Evolutionary conservation across 1,284 basidiomycete species (phyloP).

Genomic region (Inonotus obliquus): DNA sequence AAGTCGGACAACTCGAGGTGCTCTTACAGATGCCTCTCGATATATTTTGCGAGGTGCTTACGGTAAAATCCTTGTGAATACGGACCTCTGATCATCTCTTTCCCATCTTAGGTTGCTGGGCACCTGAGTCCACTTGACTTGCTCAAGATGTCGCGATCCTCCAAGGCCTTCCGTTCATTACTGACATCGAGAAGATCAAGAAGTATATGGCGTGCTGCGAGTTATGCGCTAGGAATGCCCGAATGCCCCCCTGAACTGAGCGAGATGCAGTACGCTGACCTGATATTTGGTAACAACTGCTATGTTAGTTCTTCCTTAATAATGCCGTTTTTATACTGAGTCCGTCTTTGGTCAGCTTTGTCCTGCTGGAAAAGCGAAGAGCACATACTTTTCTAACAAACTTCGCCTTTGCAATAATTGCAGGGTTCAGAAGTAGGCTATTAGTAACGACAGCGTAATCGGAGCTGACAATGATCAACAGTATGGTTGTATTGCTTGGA

Average conservation of each 20-base stretch:
- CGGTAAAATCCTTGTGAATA: background rate
- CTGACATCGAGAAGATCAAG: constrained; percentile 24
- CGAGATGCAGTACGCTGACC: constrained; percentile 31
- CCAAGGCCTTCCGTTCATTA: constrained; percentile 28
- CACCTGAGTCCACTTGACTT: constrained; percentile 28
- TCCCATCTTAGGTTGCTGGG: constrained; percentile 26
- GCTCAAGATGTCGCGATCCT: constrained; percentile 28
- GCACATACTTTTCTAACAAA: background rate
- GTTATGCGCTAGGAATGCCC: constrained; percentile 27
- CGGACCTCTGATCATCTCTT: background rate
- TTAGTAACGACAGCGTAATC: background rate
- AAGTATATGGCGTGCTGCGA: constrained; percentile 28
- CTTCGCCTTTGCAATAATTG: constrained; percentile 3
- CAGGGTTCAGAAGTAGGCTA: background rate
- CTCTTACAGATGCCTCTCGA: constrained; percentile 27
- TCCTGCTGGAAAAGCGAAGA: background rate
- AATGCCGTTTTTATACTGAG: background rate
- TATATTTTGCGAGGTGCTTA: constrained; percentile 27
- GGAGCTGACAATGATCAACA: background rate
- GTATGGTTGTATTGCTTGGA: background rate
- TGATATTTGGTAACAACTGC: constrained; percentile 26
- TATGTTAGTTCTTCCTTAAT: constrained; percentile 13
- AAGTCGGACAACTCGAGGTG: constrained; percentile 20
- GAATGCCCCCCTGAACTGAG: constrained; percentile 29
- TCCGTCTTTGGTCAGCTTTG: background rate